Base-by-base conservation (phyloP, 192 early-diverging fungal species). In the Piromyces finnis region DNA sequence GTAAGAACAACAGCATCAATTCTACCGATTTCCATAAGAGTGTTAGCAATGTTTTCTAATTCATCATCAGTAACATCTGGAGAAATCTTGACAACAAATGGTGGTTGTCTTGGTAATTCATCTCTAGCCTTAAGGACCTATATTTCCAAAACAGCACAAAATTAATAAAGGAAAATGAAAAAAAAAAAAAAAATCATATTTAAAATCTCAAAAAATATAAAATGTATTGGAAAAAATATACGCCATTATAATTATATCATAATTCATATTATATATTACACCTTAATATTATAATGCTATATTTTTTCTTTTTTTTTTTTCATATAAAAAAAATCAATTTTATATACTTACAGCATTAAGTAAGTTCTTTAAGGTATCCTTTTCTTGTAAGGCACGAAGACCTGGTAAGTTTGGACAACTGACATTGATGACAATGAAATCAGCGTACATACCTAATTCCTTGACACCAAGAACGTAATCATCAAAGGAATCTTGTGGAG, bases 401-500 rank as follows among this genome's bases (percentile, higher is more conserved):
- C 94, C 95, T 29, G 92, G 94, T 29, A 94, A 94, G 83, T 97
- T 97, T 29, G 96, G 96, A 77, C 91, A 92, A 82, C 91, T 93
- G 78, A 97, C 92, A 82, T 97, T 97, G 79, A 97, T 84, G 12
- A 97, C 96, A 26, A 96, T 81, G 77, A 95, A 94, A 88, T 97
- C 96, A 5, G 95, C 96, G 82, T 88, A 93, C 9, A 88, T 83
- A 77, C 94, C 96, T 28, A 97, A 85, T 77, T 68, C 83, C 80
- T 87, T 81, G 26, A 97, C 85, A 16, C 96, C 96, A 28, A 86
- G 82, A n/a, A 95, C 89, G 84, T 95, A 97, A 85, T 97, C 96
- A 16, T 88, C 86, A 77, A 90, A 87, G 30, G 89, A 89, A 39
- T 94, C 92, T 2, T 83, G 86, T 6, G 88, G 82, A 27, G 92